phyloP scores from a whole-genome alignment of 2,329 filamentous ascomycete genomes.

The Colletotrichum cereale region DNA sequence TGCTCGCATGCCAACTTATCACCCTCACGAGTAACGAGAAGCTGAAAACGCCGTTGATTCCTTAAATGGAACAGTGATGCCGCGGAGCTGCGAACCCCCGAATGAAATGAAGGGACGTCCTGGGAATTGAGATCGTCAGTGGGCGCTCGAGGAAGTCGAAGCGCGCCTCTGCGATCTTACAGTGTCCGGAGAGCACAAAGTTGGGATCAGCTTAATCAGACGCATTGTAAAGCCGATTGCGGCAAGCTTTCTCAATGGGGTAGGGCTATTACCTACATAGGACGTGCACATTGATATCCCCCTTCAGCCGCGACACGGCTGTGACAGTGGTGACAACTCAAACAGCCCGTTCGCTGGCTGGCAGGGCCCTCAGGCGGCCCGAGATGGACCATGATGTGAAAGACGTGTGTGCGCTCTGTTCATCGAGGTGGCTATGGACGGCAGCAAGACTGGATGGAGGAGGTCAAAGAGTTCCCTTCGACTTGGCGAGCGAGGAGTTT shows the following conservation, averaged over 20 bases:
- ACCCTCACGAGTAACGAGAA: conserved; percentile 2
- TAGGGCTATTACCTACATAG: neutral
- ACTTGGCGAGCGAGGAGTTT: neutral
- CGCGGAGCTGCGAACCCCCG: conserved; percentile 9
- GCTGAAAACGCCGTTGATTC: neutral
- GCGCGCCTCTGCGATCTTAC: neutral
- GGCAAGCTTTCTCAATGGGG: conserved; percentile 2
- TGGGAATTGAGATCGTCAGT: conserved; percentile 18
- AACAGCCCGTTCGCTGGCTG: conserved; percentile 1
- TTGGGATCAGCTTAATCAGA: neutral
- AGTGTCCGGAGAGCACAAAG: neutral
- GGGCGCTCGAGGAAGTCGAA: conserved; percentile 5
- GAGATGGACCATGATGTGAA: neutral
- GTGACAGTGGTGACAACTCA: conserved; percentile 38
- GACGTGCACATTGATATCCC: conserved; percentile 16
- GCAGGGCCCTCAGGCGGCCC: neutral
- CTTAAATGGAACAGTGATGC: conserved; percentile 5
- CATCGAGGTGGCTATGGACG: neutral
- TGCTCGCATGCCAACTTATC: neutral
- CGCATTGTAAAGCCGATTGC: neutral
- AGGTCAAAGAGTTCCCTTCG: conserved; percentile 11
- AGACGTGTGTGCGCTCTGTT: neutral
- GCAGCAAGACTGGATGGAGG: conserved; percentile 24
- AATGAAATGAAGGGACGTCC: conserved; percentile 20
- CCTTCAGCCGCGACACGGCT: conserved; percentile 36